Base-by-base conservation (phyloP, 2,329 filamentous ascomycete genomes). In the Alternaria solani region DNA sequence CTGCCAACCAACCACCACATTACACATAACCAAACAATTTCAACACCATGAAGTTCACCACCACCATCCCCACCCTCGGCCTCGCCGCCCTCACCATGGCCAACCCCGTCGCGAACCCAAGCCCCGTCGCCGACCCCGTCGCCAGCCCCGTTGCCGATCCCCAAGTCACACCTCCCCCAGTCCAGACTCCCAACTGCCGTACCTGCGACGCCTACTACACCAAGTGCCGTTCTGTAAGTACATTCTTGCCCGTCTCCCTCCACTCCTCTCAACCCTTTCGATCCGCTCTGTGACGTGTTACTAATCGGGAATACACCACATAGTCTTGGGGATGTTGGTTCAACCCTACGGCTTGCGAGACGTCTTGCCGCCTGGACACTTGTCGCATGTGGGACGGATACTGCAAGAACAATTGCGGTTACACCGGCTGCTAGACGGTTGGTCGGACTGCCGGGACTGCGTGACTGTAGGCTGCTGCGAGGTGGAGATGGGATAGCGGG, bases 341-440 rank as follows among this genome's bases (percentile, higher is more conserved):
- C 28, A 46, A 44, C 30, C 51, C 51, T 12, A 12, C 11, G n/a
- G 14, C 25, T 18, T 54, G 51, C 14, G 23, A 34, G n/a, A 12
- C 7, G 8, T 14, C 26, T 34, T 54, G 41, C 51, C 38, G 41
- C 4, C 11, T 20, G 28, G 41, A 54, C 2, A 54, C 51, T 7
- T 54, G 51, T 23, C 41, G 39, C 16, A 14, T 16, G 26, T 34
- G 16, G 16, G 3, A 23, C 9, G 20, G 20, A 14, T 54, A 34
- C 51, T 54, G 51, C 20, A 26, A 32, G 51, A 16, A 78, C 76
- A 80, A 20, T 49, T 62, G 39, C 26, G 14, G 46, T 8, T 48
- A 34, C 12, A 48, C 7, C 12, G n/a, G 23, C 14, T 32, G 28
- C 9, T 48, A 34, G 18, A 16, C 18, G 5, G 38, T 18, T 41